Evolutionary conservation across 1,284 basidiomycete genomes (phyloP), one percentile per base, ranked within the genome.

Genomic region (Anthracocystis panici-leucophaei): DNA sequence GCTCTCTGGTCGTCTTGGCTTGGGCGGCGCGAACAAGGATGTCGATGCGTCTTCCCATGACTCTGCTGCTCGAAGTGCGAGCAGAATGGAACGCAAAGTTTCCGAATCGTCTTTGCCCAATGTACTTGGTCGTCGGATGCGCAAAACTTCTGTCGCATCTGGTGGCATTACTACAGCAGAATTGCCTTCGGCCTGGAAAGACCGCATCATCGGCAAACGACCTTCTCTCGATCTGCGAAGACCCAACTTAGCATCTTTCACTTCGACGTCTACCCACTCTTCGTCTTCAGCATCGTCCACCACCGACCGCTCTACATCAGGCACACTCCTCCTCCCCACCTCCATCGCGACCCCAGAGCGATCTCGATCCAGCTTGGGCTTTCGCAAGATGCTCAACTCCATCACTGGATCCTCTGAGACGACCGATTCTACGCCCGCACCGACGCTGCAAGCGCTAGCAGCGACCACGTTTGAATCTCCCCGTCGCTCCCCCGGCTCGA

Each of bases 101-200:
- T 56, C 56, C 8, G 57, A 65, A 33, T 66, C 64, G 12, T 50
- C 57, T 14, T 38, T 58, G 51, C 46, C 56, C 11, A 45, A 25
- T 0, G 46, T 64, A 23, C 35, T 65, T 6, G 58, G 51, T 18
- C 58, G 52, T 14, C 55, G 57, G 1, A 59, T 57, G 27, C 70
- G 61, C 23, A 67, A 67, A 10, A 21, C 57, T 5, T 61, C 68
- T 0, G 52, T 31, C 16, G 40, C 42, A 16, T 27, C 29, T 10
- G 12, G 7, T 42, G 50, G 21, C 41, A 57, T 4, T 7, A 41
- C 52, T 18, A 53, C 49, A 16, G 65, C 63, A 0, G 71, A 75
- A 23, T n/a, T 75, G 51, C 71, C 71, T 4, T 38, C 62, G 5
- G 71, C 71, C 4, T 75, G 71, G 71, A 64, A 65, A 25, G 66